A percentile compares a stretch with the other conserved stretches of the same genome.
Conservation (phyloP, 208 protist genomes). For the Trichomonas vaginalis region DNA sequence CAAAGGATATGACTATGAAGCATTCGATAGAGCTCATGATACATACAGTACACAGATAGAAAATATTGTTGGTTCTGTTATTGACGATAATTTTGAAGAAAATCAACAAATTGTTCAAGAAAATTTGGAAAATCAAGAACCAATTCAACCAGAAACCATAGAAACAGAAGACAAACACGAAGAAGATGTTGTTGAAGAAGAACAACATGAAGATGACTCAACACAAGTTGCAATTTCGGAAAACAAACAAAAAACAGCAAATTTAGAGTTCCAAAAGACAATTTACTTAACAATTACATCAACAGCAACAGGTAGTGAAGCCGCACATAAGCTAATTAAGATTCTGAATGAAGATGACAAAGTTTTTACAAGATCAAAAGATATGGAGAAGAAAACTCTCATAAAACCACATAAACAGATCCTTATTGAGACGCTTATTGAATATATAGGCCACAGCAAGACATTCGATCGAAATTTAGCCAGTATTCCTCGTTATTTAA, state of each 20-base stretch:
- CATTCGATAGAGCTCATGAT: not conserved
- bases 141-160: not conserved
- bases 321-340: not conserved
- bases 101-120: no score
- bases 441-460: not conserved
- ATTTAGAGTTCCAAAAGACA: not conserved
- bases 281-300: not conserved
- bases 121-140: not conserved
- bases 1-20: not conserved
- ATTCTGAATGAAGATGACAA: not conserved
- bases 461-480: not conserved
- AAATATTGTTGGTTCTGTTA: not conserved
- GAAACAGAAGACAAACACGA: not conserved
- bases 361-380: not conserved
- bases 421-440: not conserved
- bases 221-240: not conserved
- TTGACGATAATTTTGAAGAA: not conserved
- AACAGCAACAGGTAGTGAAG: not conserved
- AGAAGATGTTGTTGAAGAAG: not conserved
- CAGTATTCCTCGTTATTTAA: not conserved
- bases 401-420: not conserved
- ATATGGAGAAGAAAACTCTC: not conserved
- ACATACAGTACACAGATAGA: no score
- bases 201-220: not conserved
- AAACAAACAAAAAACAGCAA: no score